Percentiles rank a stretch among this genome's conserved stretches.
phyloP scores from a whole-genome alignment of 2,329 filamentous ascomycete genomes.

The Aspergillus fischeri region DNA sequence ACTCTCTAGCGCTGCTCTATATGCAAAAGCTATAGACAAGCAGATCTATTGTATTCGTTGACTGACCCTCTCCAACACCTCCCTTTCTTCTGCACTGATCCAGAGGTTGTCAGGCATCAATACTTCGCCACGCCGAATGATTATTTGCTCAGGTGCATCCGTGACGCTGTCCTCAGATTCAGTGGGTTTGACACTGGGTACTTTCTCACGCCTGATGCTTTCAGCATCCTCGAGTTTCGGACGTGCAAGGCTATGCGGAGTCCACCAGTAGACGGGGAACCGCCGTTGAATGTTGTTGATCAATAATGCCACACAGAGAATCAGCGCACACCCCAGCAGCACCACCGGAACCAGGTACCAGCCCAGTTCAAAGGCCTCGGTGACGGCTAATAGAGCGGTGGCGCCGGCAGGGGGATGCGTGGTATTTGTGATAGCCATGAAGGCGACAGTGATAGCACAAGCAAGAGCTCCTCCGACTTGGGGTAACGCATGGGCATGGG shows the following conservation, averaged over 20 bases:
- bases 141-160: constrained; percentile 23
- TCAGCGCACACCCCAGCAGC: constrained; percentile 56
- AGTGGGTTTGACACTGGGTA: constrained; percentile 12
- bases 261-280: constrained; percentile 68
- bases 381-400: constrained; percentile 65
- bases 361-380: constrained; percentile 53
- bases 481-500: constrained; percentile 48
- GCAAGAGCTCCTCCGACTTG: constrained; percentile 64
- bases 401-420: constrained; percentile 72
- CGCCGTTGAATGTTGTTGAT: constrained; percentile 66
- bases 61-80: constrained; percentile 30
- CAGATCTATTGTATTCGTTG: constrained; percentile 25
- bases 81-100: constrained; percentile 30
- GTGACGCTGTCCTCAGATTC: constrained; percentile 21
- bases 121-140: constrained; percentile 28
- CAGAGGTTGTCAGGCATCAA: constrained; percentile 31
- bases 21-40: not conserved
- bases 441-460: constrained; percentile 58
- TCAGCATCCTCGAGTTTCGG: constrained; percentile 15
- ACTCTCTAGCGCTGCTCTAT: not conserved
- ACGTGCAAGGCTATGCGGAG: constrained; percentile 26
- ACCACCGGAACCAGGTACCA: constrained; percentile 66
- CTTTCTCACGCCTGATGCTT: constrained; percentile 12
- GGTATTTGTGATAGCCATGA: constrained; percentile 68
- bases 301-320: constrained; percentile 59